These are phyloP conservation scores for Cyclostephanos tholiformis DNA, from an alignment of 108 stramenopile genomes.

Conservation along the genomic window DNA sequence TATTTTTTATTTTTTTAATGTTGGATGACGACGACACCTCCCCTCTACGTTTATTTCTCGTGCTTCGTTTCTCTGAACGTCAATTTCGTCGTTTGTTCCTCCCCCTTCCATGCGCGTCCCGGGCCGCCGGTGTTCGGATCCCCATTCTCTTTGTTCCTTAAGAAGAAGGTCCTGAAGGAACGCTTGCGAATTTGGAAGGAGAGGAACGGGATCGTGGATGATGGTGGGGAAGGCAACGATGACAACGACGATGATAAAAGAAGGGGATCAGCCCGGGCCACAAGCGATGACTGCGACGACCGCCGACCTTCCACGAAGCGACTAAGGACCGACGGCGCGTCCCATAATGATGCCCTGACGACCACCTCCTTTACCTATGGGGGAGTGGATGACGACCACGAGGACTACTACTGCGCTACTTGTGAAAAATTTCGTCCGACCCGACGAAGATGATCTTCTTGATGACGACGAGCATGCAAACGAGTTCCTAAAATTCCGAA, in stretches of 20 bases:
- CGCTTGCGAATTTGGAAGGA: slow-evolving; percentile 71
- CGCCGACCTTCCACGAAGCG: slow-evolving; percentile 5
- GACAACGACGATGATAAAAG: background rate
- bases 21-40: too few species aligned
- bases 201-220: slow-evolving; percentile 34
- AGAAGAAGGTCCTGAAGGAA: slow-evolving; percentile 83
- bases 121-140: too few species aligned
- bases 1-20: too few species aligned
- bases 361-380: background rate
- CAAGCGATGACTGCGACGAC: background rate
- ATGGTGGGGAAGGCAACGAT: background rate
- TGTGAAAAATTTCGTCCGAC: slow-evolving; percentile 55
- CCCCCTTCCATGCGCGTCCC: too few species aligned
- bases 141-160: too few species aligned
- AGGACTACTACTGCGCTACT: slow-evolving; percentile 44
- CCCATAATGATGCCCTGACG: background rate
- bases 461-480: slow-evolving; percentile 89
- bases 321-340: background rate
- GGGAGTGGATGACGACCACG: background rate
- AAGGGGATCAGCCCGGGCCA: background rate
- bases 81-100: too few species aligned
- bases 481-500: slow-evolving; percentile 85
- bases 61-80: too few species aligned
- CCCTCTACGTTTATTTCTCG: background rate
- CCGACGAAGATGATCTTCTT: slow-evolving; percentile 59